Conservation (phyloP, 139 green algal genomes). For the Edaphochlamys debaryana region DNA sequence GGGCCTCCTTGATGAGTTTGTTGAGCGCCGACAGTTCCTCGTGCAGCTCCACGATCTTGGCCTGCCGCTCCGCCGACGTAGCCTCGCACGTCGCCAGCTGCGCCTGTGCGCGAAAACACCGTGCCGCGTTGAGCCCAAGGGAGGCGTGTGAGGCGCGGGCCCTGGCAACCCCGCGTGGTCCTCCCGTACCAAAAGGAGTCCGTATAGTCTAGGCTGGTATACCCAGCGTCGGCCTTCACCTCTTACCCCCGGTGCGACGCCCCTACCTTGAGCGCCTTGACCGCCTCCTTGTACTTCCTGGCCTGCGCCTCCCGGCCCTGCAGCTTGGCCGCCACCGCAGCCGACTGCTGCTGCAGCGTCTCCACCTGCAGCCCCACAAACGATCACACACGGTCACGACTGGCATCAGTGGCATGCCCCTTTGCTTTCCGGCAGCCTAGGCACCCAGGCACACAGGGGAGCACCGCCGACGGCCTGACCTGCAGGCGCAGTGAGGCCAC, state of each 20-base stretch:
- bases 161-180: too few relatives aligned
- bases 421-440: too few relatives aligned
- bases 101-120: slow-evolving; percentile 14
- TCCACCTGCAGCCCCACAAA: slow-evolving; percentile 41
- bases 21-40: slow-evolving; percentile 52
- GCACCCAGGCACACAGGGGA: too few relatives aligned
- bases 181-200: too few relatives aligned
- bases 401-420: too few relatives aligned
- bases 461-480: too few relatives aligned
- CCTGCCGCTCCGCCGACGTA: slow-evolving; percentile 30
- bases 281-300: slow-evolving; percentile 71
- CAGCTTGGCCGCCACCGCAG: slow-evolving; percentile 42
- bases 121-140: too few relatives aligned
- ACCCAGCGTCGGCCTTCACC: too few relatives aligned
- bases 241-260: too few relatives aligned
- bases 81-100: slow-evolving; percentile 48
- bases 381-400: too few relatives aligned
- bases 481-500: slow-evolving; percentile 17
- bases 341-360: slow-evolving; percentile 56
- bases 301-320: slow-evolving; percentile 55
- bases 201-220: too few relatives aligned
- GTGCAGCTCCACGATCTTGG: slow-evolving; percentile 52
- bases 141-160: too few relatives aligned
- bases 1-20: slow-evolving; percentile 38
- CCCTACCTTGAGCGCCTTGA: slow-evolving; percentile 55